A percentile compares a stretch with the other conserved stretches of the same genome.
phyloP scores from a whole-genome alignment of 768 basidiomycete genomes.

The Hypholoma sublateritium region DNA sequence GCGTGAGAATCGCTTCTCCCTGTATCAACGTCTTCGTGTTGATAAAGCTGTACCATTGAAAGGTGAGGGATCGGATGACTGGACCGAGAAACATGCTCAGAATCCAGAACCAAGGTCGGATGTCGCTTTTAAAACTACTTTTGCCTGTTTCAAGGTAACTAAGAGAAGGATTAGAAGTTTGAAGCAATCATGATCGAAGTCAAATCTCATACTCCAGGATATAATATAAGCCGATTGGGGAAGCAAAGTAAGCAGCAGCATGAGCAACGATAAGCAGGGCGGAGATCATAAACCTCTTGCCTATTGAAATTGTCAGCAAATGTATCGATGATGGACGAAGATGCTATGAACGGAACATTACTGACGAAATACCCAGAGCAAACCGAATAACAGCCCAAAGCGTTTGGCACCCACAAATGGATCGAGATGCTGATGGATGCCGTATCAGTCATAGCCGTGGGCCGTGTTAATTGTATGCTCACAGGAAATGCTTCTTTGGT shows the following conservation, averaged over 20 bases:
- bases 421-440: conserved; percentile 34
- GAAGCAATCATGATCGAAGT: not conserved
- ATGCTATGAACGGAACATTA: not conserved
- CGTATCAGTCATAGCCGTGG: not conserved
- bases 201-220: conserved; percentile 31
- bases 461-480: not conserved
- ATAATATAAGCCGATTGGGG: conserved; percentile 41
- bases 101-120: conserved; percentile 75
- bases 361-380: conserved; percentile 38
- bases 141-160: conserved; percentile 63
- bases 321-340: not conserved
- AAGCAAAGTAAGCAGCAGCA: conserved; percentile 26
- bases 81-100: conserved; percentile 49
- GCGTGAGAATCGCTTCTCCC: conserved; percentile 41
- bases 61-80: conserved; percentile 37
- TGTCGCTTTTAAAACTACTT: conserved; percentile 32
- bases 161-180: not conserved
- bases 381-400: conserved; percentile 38
- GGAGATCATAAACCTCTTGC: conserved; percentile 29
- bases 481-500: conserved; percentile 27
- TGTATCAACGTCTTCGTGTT: conserved; percentile 41
- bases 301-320: conserved; percentile 9
- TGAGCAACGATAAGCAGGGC: conserved; percentile 26
- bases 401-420: conserved; percentile 34
- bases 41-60: conserved; percentile 57